These are phyloP conservation scores for Ustilago crameri DNA, from an alignment of 1,284 basidiomycete species.

Conservation along the genomic window DNA sequence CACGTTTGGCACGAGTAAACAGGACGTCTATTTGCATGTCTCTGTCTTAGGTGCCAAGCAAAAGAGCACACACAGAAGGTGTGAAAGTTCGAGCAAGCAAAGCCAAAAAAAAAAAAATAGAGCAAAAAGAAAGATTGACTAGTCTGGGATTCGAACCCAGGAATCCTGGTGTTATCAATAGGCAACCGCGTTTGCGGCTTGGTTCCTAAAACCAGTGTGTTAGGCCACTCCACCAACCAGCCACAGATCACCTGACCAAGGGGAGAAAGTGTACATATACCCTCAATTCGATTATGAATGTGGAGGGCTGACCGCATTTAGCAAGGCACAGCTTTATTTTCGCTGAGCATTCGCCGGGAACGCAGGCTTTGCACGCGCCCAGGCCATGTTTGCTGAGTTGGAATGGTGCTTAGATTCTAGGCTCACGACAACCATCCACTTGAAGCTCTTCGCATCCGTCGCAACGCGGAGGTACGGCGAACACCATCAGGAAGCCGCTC, in stretches of 20 bases:
- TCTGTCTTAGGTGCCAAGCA: too few species aligned
- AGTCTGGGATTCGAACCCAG: conserved; percentile 58
- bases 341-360: too few species aligned
- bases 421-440: too few species aligned
- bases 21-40: too few species aligned
- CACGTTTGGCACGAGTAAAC: too few species aligned
- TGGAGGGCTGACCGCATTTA: conserved; percentile 4
- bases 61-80: too few species aligned
- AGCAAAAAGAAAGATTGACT: conserved; percentile 34
- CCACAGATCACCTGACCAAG: conserved; percentile 6
- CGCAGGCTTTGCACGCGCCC: too few species aligned
- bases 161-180: conserved; percentile 36
- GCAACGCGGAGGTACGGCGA: too few species aligned
- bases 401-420: too few species aligned
- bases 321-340: conserved; percentile 4
- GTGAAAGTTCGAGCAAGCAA: not conserved
- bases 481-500: too few species aligned
- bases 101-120: conserved; percentile 3
- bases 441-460: too few species aligned
- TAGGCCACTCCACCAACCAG: conserved; percentile 56
- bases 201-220: conserved; percentile 53
- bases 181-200: not conserved
- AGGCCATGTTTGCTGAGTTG: too few species aligned
- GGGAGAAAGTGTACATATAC: not conserved
- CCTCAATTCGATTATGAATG: not conserved